Evolutionary conservation across 768 basidiomycete genomes (phyloP).

Genomic region (Clitopilus hobsonii): DNA sequence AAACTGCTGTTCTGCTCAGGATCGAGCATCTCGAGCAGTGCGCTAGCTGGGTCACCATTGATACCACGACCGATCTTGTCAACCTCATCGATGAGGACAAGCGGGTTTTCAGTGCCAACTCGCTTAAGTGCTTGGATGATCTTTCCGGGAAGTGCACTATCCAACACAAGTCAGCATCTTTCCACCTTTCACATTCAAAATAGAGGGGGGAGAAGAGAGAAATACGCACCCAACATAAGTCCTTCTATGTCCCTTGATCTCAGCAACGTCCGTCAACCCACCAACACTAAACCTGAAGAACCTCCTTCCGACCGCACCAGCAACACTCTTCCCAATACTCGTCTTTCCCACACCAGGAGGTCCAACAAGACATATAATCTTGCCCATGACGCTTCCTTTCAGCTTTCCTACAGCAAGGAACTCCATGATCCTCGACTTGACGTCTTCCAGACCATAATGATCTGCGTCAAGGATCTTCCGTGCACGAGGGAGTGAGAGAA

Average conservation of each 20-base stretch:
- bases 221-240: conserved; percentile 86
- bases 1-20: conserved; percentile 95
- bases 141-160: conserved; percentile 86
- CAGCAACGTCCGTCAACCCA: conserved; percentile 94
- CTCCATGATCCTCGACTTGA: conserved; percentile 92
- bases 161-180: neutral
- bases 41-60: conserved; percentile 91
- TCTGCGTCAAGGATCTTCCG: conserved; percentile 86
- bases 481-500: conserved; percentile 83
- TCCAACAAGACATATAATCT: conserved; percentile 95
- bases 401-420: conserved; percentile 95
- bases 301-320: conserved; percentile 82
- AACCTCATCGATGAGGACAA: conserved; percentile 93
- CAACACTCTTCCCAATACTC: conserved; percentile 91
- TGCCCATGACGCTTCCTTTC: conserved; percentile 91
- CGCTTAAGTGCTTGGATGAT: conserved; percentile 92
- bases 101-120: conserved; percentile 89
- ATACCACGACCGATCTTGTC: conserved; percentile 92
- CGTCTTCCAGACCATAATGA: conserved; percentile 88
- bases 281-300: conserved; percentile 98
- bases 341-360: conserved; percentile 99
- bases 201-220: no score
- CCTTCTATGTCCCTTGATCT: conserved; percentile 96
- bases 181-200: no score
- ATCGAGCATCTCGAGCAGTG: conserved; percentile 88